Conservation (phyloP, 345 rosid genomes). For the Theobroma cacao region DNA sequence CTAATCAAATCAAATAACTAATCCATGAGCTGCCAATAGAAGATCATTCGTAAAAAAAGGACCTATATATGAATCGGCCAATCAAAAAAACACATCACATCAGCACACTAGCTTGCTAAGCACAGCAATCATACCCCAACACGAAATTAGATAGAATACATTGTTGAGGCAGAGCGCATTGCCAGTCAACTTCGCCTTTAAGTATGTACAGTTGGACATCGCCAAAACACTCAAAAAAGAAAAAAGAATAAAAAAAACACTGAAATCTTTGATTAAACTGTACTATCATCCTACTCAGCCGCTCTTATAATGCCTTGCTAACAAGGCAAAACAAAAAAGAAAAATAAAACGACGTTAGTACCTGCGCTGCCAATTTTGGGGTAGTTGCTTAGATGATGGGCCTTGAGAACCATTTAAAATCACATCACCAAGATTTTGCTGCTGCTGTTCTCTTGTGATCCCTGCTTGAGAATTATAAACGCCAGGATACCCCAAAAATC, state of each 20-base stretch:
- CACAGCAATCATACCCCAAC: not conserved
- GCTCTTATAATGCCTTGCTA: not conserved
- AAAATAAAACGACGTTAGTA: conserved; percentile 13
- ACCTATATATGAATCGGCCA: not conserved
- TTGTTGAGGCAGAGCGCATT: conserved; percentile 17
- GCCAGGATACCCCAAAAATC: conserved; percentile 16
- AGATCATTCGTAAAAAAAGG: not conserved
- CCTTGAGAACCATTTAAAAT: conserved; percentile 17
- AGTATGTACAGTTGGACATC: conserved; percentile 27
- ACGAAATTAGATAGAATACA: not conserved
- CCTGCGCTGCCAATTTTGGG: conserved; percentile 23
- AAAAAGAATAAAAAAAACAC: conserved; percentile 11
- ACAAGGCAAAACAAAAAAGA: not conserved
- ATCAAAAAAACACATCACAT: not conserved
- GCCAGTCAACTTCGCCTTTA: conserved; percentile 4
- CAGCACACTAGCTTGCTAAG: not conserved
- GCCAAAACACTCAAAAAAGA: conserved; percentile 18
- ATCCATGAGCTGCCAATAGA: not conserved
- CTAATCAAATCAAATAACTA: not conserved
- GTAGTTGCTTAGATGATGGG: conserved; percentile 12
- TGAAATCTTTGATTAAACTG: not conserved
- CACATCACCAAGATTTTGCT: conserved; percentile 16
- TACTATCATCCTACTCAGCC: conserved; percentile 19
- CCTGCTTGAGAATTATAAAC: conserved; percentile 18
- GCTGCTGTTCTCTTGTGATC: conserved; percentile 19